A percentile compares a stretch with the other conserved stretches of the same genome.
phyloP scores from a whole-genome alignment of 1,139 yeast genomes.

The Blastobotrys capitulatus region DNA sequence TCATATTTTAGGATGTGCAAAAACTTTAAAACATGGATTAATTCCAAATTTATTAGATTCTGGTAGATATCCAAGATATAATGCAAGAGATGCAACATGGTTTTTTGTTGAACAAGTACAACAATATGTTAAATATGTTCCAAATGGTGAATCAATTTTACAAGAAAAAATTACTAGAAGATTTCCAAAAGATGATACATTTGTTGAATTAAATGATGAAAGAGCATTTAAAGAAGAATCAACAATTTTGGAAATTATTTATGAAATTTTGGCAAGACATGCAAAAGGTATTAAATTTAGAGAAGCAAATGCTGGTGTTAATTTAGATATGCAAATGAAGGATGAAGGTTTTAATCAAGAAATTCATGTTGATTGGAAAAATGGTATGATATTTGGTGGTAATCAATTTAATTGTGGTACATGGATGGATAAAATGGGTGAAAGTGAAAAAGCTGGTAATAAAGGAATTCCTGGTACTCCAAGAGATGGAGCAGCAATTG shows the following conservation, averaged over 20 bases:
- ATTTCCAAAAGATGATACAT: conserved; percentile 86
- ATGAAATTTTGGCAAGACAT: conserved; percentile 77
- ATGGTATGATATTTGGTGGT: conserved; percentile 88
- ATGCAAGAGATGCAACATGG: conserved; percentile 98
- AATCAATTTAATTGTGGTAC: conserved; percentile 93
- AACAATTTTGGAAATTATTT: conserved; percentile 68
- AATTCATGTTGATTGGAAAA: conserved; percentile 78
- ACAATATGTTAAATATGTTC: conserved; percentile 65
- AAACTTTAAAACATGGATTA: conserved; percentile 89
- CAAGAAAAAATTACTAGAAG: conserved; percentile 72
- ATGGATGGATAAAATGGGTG: conserved; percentile 99
- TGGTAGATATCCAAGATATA: conserved; percentile 88
- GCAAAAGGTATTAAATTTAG: conserved; percentile 83
- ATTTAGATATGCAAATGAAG: conserved; percentile 84
- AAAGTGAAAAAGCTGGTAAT: conserved; percentile 73
- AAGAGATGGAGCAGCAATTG: conserved; percentile 94
- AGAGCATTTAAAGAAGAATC: conserved; percentile 70
- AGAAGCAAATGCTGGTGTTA: conserved; percentile 93
- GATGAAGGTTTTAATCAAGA: conserved; percentile 89
- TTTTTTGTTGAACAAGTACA: conserved; percentile 84
- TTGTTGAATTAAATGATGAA: conserved; percentile 60
- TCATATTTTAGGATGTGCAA: conserved; percentile 84
- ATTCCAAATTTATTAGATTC: conserved; percentile 92
- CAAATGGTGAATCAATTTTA: conserved; percentile 62
- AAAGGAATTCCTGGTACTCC: conserved; percentile 96